These are phyloP conservation scores for Aulographum hederae DNA, from an alignment of 2,329 filamentous ascomycete genomes.

Conservation along the genomic window DNA sequence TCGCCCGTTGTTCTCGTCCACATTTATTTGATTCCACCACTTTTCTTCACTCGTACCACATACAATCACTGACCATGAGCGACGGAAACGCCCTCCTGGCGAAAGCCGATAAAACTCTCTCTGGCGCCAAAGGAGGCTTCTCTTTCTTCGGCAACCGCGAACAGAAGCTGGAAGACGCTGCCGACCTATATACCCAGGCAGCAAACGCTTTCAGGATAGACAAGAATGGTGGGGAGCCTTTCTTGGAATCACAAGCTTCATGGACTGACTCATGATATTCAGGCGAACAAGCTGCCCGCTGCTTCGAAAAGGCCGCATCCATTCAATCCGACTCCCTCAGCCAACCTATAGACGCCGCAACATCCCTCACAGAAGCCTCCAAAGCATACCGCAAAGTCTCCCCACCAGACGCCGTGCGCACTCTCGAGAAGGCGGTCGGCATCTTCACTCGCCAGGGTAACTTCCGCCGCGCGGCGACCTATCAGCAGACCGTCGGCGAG, in stretches of 20 bases:
- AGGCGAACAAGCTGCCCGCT: background rate
- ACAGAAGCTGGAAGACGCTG: constrained; percentile 1
- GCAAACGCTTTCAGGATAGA: constrained; percentile 1
- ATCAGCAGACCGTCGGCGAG: constrained; percentile 79
- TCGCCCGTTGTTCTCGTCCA: too few species aligned
- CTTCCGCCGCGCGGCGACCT: constrained; percentile 73
- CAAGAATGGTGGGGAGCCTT: background rate
- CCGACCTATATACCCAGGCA: constrained; percentile 1
- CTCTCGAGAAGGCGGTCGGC: constrained; percentile 60
- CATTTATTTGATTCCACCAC: too few species aligned
- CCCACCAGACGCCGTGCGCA: constrained; percentile 65
- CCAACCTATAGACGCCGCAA: constrained; percentile 83
- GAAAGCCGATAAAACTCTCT: constrained; percentile 1
- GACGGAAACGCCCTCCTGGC: too few species aligned
- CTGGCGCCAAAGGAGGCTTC: background rate
- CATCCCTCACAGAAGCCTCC: constrained; percentile 76
- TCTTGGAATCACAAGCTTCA: background rate
- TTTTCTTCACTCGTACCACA: too few species aligned
- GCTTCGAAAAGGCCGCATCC: background rate
- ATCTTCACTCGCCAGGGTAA: constrained; percentile 84
- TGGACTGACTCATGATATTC: background rate
- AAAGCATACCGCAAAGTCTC: constrained; percentile 82
- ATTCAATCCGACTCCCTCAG: constrained; percentile 41
- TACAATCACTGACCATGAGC: too few species aligned
- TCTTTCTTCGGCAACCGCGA: background rate